Evolutionary conservation across 2,329 filamentous ascomycete genomes (phyloP).

Genomic region (Plectosphaerella sp.): DNA sequence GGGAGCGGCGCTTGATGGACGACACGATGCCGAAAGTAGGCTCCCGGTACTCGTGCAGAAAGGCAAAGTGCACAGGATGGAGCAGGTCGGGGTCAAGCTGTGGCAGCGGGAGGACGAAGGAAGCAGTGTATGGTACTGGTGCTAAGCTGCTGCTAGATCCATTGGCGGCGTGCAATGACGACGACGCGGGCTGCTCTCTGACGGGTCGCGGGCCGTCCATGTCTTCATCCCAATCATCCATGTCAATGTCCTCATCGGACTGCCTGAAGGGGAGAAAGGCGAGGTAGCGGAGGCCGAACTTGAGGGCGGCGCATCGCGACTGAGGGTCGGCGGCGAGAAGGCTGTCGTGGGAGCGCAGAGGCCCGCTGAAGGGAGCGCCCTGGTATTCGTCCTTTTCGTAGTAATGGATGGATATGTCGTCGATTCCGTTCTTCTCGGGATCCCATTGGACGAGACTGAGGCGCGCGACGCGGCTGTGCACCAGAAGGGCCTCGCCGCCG

Average conservation of each 20-base stretch:
- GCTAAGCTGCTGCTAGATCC: constrained; percentile 30
- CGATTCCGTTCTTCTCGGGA: constrained; percentile 69
- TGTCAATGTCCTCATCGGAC: constrained; percentile 79
- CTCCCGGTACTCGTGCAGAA: constrained; percentile 94
- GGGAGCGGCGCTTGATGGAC: constrained; percentile 68
- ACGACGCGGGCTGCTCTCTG: constrained; percentile 30
- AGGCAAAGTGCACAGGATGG: constrained; percentile 86
- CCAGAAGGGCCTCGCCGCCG: constrained; percentile 76
- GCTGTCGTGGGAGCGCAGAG: constrained; percentile 71
- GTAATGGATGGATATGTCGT: constrained; percentile 93
- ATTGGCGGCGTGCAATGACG: constrained; percentile 18
- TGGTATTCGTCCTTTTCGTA: constrained; percentile 92
- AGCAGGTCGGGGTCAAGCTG: constrained; percentile 82
- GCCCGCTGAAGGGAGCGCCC: constrained; percentile 75
- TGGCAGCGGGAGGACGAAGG: constrained; percentile 88
- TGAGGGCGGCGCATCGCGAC: constrained; percentile 89
- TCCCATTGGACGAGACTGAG: constrained; percentile 94
- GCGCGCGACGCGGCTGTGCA: constrained; percentile 88
- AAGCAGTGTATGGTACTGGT: constrained; percentile 75
- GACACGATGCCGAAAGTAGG: constrained; percentile 95
- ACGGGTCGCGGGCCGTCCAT: constrained; percentile 63
- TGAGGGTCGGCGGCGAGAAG: constrained; percentile 84
- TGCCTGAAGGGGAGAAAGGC: constrained; percentile 93
- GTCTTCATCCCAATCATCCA: constrained; percentile 86
- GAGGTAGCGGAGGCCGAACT: constrained; percentile 83